Conservation (phyloP, 192 early-diverging fungal genomes). For the Coemansia reversa region DNA sequence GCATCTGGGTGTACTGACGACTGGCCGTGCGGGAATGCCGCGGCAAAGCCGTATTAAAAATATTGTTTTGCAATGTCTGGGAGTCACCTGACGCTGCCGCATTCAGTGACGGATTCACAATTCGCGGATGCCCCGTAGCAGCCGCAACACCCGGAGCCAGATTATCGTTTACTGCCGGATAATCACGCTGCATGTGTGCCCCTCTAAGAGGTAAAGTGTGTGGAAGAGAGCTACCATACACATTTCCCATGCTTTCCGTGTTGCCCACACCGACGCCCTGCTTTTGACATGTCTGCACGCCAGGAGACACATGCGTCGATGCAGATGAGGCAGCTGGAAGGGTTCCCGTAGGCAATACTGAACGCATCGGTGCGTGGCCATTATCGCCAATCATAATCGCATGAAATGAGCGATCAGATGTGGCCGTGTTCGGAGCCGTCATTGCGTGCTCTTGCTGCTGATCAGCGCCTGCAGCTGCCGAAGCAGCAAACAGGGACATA, state of each 20-base stretch:
- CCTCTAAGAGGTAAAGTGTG: conserved; percentile 34
- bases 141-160: conserved; percentile 5
- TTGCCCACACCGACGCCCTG: conserved; percentile 24
- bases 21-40: conserved; percentile 15
- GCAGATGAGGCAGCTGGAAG: conserved; percentile 4
- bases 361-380: conserved; percentile 15
- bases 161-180: background rate
- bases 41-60: background rate
- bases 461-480: conserved; percentile 1
- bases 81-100: background rate
- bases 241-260: conserved; percentile 9
- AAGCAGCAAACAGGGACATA: conserved; percentile 23
- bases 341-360: background rate
- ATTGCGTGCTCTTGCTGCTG: conserved; percentile 23
- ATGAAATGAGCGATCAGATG: conserved; percentile 47
- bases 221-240: conserved; percentile 26
- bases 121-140: conserved; percentile 5
- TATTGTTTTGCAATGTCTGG: background rate
- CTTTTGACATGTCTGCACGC: conserved; percentile 19
- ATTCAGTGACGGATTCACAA: conserved; percentile 25
- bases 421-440: conserved; percentile 30
- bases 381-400: conserved; percentile 51
- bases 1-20: conserved; percentile 8
- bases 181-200: conserved; percentile 21
- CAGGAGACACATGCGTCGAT: conserved; percentile 8